These are phyloP conservation scores for Metschnikowia matae DNA, from an alignment of 805 yeast species.

Conservation along the genomic window DNA sequence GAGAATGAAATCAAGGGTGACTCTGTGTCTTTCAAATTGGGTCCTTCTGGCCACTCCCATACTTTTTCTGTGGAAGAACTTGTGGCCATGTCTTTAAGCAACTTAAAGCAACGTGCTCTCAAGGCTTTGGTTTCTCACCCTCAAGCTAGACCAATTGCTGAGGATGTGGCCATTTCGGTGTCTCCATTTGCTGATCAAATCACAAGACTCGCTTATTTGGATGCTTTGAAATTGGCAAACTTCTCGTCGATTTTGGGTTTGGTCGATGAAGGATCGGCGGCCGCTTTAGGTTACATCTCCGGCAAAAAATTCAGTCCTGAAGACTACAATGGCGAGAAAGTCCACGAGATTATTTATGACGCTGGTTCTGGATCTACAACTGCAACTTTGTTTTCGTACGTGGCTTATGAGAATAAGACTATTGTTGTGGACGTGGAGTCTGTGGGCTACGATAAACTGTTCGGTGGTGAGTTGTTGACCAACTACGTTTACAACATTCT, in stretches of 20 bases:
- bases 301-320: slow-evolving; percentile 39
- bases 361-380: slow-evolving; percentile 90
- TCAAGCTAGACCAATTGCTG: slow-evolving; percentile 46
- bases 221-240: slow-evolving; percentile 69
- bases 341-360: slow-evolving; percentile 74
- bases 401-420: slow-evolving; percentile 40
- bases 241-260: slow-evolving; percentile 55
- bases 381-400: slow-evolving; percentile 75
- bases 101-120: slow-evolving; percentile 63
- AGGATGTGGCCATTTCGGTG: slow-evolving; percentile 69
- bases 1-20: slow-evolving; percentile 36
- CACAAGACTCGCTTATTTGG: slow-evolving; percentile 67
- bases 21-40: slow-evolving; percentile 54
- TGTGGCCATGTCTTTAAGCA: slow-evolving; percentile 75
- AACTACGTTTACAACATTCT: slow-evolving; percentile 58
- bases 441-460: slow-evolving; percentile 57
- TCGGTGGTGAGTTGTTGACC: slow-evolving; percentile 80
- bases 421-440: slow-evolving; percentile 61
- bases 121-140: slow-evolving; percentile 49
- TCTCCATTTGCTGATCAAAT: slow-evolving; percentile 66
- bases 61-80: slow-evolving; percentile 65
- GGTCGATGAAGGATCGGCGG: slow-evolving; percentile 90
- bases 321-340: slow-evolving; percentile 34
- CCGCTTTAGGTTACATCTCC: slow-evolving; percentile 76
- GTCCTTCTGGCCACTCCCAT: slow-evolving; percentile 28